Base-by-base conservation (phyloP, 108 stramenopile genomes). In the Poteriospumella lacustris region DNA sequence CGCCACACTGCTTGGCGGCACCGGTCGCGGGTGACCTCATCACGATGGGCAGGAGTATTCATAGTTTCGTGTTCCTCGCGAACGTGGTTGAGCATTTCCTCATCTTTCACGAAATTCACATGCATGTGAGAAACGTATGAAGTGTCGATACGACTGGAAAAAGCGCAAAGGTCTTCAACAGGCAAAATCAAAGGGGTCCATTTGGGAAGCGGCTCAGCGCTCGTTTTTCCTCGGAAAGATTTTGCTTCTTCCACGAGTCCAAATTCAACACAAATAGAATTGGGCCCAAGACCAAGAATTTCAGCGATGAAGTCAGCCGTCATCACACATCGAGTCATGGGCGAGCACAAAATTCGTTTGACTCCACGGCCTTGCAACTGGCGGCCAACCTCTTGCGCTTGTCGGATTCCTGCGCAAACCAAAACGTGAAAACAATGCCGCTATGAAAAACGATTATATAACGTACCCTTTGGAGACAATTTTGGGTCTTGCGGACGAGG, bases 191-290 rank as follows among this genome's bases (percentile, higher is more conserved):
- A 33, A 73, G 70, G 70, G 42, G 26, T 24, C 70, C 70, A 73
- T 33, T 56, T 52, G 31, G 70, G 70, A 9, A 36, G 38, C 42
- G 70, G 70, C 33, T 73, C 70, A 34, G 12, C 41, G 36, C 70
- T 73, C 41, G 41, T 42, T 34, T 73, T 73, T 73, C 70, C 70
- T 42, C 70, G 43, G 42, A 73, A 73, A 12, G 70, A 73, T 73
- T 73, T 73, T 12, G 70, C 70, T 56, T 73, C 70, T 56, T 73
- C 70, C 28, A 38, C 33, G 26, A 73, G 33, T 56, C 70, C 70
- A 36, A 56, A 28, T 56, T 73, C 70, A 52, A 73, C 70, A 73
- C 41, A 73, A n/a, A 73, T 56, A 38, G 44, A 29, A 26, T 56
- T 56, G 5, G 5, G 40, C 5, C 70, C 70, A 29, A 73, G 36